phyloP scores from a whole-genome alignment of 116 monocot species.

The Cymodocea nodosa region DNA sequence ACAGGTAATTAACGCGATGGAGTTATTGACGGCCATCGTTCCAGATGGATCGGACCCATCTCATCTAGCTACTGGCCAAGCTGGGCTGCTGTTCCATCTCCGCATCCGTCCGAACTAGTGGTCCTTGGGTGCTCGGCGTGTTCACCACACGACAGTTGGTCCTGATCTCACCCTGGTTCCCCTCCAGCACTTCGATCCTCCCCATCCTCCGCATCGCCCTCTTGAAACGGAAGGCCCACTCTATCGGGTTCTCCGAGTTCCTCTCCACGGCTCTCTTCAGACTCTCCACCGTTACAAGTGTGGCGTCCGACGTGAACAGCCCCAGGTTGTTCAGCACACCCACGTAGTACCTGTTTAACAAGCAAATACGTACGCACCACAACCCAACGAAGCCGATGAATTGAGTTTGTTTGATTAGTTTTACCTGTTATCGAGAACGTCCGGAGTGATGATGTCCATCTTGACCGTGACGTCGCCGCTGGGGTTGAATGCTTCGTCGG shows the following conservation, averaged over 20 bases:
- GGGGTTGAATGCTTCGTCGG: neutral
- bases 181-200: constrained; percentile 2
- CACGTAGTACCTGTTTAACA: constrained; percentile 7
- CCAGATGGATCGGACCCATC: too few relatives aligned
- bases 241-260: neutral
- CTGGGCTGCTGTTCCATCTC: too few relatives aligned
- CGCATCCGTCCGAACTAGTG: too few relatives aligned
- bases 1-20: too few relatives aligned
- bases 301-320: constrained; percentile 14
- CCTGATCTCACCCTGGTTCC: constrained; percentile 10
- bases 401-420: too few relatives aligned
- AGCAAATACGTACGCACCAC: too few relatives aligned
- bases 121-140: neutral
- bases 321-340: constrained; percentile 6
- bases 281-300: neutral
- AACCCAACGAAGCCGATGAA: too few relatives aligned
- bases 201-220: constrained; percentile 13
- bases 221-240: neutral
- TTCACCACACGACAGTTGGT: constrained; percentile 8
- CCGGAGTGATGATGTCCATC: constrained; percentile 5
- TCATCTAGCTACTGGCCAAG: too few relatives aligned
- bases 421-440: constrained; percentile 8
- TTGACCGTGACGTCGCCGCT: neutral
- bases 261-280: neutral
- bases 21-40: too few relatives aligned